These are phyloP conservation scores for Parachlorella kessleri DNA, from an alignment of 139 green algal genomes.

Conservation along the genomic window DNA sequence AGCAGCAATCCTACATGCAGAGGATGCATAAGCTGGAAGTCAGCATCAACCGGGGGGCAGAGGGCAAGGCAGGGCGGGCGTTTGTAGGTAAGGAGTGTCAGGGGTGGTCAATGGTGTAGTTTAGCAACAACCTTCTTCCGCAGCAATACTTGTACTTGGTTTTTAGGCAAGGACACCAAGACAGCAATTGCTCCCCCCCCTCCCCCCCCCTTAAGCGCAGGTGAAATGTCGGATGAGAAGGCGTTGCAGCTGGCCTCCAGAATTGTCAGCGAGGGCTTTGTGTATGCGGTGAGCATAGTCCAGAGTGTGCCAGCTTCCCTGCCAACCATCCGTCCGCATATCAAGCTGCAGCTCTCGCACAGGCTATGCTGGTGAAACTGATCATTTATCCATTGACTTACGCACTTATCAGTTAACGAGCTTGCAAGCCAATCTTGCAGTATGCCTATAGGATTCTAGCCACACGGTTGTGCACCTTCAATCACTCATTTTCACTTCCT, in stretches of 20 bases:
- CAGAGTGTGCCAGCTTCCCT: neutral
- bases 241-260: slow-evolving; percentile 77
- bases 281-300: slow-evolving; percentile 45
- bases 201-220: slow-evolving; percentile 67
- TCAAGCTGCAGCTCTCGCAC: neutral
- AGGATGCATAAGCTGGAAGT: slow-evolving; percentile 71
- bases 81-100: no score
- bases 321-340: neutral
- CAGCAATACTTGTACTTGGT: no score
- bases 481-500: no score
- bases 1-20: slow-evolving; percentile 26
- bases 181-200: no score
- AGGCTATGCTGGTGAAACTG: neutral
- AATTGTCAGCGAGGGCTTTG: slow-evolving; percentile 76
- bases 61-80: slow-evolving; percentile 68
- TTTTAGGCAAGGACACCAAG: no score
- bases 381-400: no score
- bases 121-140: no score
- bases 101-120: no score
- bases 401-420: no score
- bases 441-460: no score
- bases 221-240: slow-evolving; percentile 84
- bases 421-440: no score
- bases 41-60: slow-evolving; percentile 66
- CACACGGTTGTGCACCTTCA: no score